Evolutionary conservation across 2,329 filamentous ascomycete species (phyloP).

Genomic region (Escovopsis sp.): DNA sequence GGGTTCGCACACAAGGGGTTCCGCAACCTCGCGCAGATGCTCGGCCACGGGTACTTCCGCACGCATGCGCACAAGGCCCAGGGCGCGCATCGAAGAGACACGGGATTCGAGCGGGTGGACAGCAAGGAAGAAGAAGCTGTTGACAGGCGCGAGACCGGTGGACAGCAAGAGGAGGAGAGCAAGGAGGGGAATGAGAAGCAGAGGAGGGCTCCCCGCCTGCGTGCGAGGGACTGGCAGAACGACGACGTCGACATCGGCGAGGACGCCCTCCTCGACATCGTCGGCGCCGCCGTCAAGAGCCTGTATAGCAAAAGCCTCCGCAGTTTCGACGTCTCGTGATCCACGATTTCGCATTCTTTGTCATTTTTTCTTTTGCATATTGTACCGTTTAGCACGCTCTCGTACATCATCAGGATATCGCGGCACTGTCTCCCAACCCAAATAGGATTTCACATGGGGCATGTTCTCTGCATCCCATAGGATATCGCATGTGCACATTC

Average conservation of each 20-base stretch:
- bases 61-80: slow-evolving; percentile 13
- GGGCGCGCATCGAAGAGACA: background rate
- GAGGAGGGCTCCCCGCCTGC: background rate
- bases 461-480: too few species aligned
- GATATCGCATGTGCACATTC: too few species aligned
- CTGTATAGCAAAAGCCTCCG: background rate
- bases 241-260: background rate
- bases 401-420: too few species aligned
- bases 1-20: slow-evolving; percentile 14
- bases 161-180: background rate
- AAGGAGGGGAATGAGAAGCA: background rate
- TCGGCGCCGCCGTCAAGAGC: background rate
- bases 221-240: background rate
- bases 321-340: background rate
- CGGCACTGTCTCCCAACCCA: too few species aligned
- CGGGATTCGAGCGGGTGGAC: too few species aligned
- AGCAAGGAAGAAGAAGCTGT: too few species aligned
- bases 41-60: slow-evolving; percentile 22
- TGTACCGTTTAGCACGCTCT: too few species aligned
- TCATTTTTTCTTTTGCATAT: too few species aligned
- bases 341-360: too few species aligned
- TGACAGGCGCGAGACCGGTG: too few species aligned
- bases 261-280: background rate
- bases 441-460: too few species aligned
- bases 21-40: slow-evolving; percentile 24